Evolutionary conservation across 306 rosid species (phyloP), one percentile per base, ranked within the genome.

Genomic region (Quercus suber): DNA sequence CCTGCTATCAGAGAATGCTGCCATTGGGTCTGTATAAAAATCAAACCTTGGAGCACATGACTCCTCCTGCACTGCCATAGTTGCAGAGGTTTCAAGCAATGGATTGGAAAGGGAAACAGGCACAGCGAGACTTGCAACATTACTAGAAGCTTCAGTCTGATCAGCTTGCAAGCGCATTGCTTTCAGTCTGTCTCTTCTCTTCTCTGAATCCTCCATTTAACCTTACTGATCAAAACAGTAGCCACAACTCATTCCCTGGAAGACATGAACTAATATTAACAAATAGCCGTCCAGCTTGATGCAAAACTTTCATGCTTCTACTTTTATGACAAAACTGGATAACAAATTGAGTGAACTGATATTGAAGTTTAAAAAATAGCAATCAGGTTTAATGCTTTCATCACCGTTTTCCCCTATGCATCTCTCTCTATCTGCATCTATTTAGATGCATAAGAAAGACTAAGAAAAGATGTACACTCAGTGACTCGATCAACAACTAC

Each of bases 11-110:
- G 92, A 86, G 87, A 92, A 95, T 55, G 98, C 97, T 33, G 92
- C 60, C 99, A 92, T 90, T 10, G 98, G 98, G 74, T 95, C 95
- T 2, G 99, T 92, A 82, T 95, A 95, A 69, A 74, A 92, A 77
- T 89, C 97, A 84, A 95, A 95, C 85, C 99, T 86, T 14, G 90
- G 88, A 63, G 93, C 72, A 76, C 76, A n/a, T 21, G 88, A 75
- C 69, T 58, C 88, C 78, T 76, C 72, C 15, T 28, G 72, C 55
- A 52, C 59, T 13, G 31, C 75, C 49, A 35, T 52, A 63, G 84
- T 75, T 17, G 87, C 73, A 79, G 88, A 74, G 76, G 79, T 64
- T 73, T 95, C 97, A 33, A 80, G 60, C 78, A 95, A 63, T 12
- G 99, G 99, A 84, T 95, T 95, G 1, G 91, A 88, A 73, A 94